Conservation (phyloP, 1,284 basidiomycete species). For the Cryptococcus deneoformans region DNA sequence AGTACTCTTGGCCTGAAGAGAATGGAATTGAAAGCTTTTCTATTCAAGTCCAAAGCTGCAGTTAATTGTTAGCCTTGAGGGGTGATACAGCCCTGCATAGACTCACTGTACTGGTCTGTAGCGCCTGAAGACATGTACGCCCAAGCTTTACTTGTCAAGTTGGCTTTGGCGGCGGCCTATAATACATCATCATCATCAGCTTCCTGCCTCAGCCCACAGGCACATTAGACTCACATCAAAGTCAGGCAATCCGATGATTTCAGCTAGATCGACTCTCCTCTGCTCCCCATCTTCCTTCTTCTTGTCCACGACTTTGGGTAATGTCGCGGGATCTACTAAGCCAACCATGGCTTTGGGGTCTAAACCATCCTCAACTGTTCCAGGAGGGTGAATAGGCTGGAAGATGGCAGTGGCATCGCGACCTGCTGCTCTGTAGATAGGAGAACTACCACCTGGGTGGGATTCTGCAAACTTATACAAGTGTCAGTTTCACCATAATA, state of each 20-base stretch:
- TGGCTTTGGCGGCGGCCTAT: conserved; percentile 38
- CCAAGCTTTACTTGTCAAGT: conserved; percentile 46
- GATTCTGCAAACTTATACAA: conserved; percentile 33
- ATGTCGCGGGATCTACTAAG: conserved; percentile 28
- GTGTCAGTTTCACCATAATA: not conserved
- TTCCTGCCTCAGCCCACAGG: not conserved
- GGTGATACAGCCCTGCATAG: not conserved
- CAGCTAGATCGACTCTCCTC: conserved; percentile 33
- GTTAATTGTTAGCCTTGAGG: not conserved
- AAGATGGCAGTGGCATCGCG: conserved; percentile 43
- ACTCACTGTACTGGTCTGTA: conserved; percentile 47
- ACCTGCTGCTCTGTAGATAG: conserved; percentile 43
- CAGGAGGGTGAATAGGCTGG: conserved; percentile 44
- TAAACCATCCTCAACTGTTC: conserved; percentile 45
- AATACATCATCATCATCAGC: not conserved
- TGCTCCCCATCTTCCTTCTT: conserved; percentile 16
- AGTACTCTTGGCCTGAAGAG: conserved; percentile 48
- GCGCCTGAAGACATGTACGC: conserved; percentile 49
- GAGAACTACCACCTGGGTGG: conserved; percentile 44
- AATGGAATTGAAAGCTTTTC: conserved; percentile 42
- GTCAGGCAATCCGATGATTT: conserved; percentile 48
- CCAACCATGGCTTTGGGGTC: conserved; percentile 28
- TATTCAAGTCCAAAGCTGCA: conserved; percentile 41
- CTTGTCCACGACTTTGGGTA: conserved; percentile 22
- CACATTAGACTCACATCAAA: conserved; percentile 34